Base-by-base conservation (phyloP, 495 filamentous ascomycete genomes). In the Talaromyces borbonicus region DNA sequence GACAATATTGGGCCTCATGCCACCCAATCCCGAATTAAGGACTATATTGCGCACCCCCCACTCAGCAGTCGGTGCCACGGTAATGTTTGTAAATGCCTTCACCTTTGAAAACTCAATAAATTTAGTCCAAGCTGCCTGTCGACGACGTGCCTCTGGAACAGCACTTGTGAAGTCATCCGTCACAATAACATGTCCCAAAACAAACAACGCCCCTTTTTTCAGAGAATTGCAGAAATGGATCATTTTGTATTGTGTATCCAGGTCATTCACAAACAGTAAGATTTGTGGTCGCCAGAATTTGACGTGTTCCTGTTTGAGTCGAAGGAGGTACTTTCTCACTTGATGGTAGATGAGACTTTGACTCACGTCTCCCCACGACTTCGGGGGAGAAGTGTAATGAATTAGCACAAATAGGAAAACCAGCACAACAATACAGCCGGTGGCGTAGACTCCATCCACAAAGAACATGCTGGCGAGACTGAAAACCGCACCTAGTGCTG, bases 221-320 rank as follows among this genome's bases (percentile, higher is more conserved):
- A 94, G 63, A 0, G 86, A 86, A 58, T 93, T 94, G 63, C 87
- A 93, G 52, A 94, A 94, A 35, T 90, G 86, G 5, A 94, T 87
- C 47, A 94, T 74, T 31, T 81, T 83, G 30, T 82, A 84, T 50
- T 88, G 83, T 14, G 72, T 73, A 7, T 88, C 74, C 8, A 89
- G 79, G 49, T 89, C 82, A 56, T 87, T 92, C 49, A 93, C 80
- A 37, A 94, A 80, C 0, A 94, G 70, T 32, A 94, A 70, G 46
- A 94, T 90, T 55, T 83, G 87, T 0, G 87, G 87, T 31, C 87
- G 74, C 87, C 87, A 93, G 57, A 90, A 92, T 53, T 94, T 94
- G 59, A 94, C 87, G 54, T 94, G 87, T 49, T 93, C 87, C 48
- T 87, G 85, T 30, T 80, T 81, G 8, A 94, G 69, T 19, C 87